phyloP scores from a whole-genome alignment of 371 early-diverging fungal genomes.

The Cokeromyces recurvatus region DNA sequence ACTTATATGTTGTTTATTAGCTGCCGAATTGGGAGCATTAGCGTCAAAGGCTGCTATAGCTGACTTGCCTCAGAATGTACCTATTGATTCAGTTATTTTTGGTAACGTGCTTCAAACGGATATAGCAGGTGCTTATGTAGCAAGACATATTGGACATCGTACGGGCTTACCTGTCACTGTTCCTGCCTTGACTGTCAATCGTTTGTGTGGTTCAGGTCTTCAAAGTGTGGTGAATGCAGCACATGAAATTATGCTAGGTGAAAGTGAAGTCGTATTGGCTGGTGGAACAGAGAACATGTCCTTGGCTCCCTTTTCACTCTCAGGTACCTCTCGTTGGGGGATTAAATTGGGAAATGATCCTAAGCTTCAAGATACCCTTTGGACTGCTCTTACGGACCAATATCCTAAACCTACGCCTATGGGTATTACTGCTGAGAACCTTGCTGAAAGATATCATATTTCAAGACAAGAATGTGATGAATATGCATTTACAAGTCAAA shows the following conservation, averaged over 20 bases:
- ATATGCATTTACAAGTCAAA: conserved; percentile 81
- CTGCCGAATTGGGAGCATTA: conserved; percentile 88
- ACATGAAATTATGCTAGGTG: conserved; percentile 84
- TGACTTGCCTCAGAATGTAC: conserved; percentile 60
- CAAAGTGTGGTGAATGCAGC: conserved; percentile 90
- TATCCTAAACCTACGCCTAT: conserved; percentile 85
- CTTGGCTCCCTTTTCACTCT: conserved; percentile 81
- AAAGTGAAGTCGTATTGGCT: conserved; percentile 81
- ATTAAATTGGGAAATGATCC: conserved; percentile 84
- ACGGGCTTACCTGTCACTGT: conserved; percentile 76
- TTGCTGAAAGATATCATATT: conserved; percentile 81
- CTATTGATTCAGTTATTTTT: conserved; percentile 87
- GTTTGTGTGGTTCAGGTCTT: conserved; percentile 95
- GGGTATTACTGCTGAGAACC: conserved; percentile 96
- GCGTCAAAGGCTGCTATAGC: conserved; percentile 87
- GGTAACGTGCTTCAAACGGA: conserved; percentile 94
- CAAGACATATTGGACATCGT: conserved; percentile 91
- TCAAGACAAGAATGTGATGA: conserved; percentile 84
- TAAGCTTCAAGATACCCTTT: conserved; percentile 83
- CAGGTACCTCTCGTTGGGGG: conserved; percentile 76
- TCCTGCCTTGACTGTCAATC: conserved; percentile 91
- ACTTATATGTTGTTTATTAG: conserved; percentile 26
- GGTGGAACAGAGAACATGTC: conserved; percentile 96
- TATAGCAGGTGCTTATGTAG: conserved; percentile 79
- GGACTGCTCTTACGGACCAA: conserved; percentile 82